Evolutionary conservation across 257 asterid species (phyloP).

Genomic region (Salvia miltiorrhiza): DNA sequence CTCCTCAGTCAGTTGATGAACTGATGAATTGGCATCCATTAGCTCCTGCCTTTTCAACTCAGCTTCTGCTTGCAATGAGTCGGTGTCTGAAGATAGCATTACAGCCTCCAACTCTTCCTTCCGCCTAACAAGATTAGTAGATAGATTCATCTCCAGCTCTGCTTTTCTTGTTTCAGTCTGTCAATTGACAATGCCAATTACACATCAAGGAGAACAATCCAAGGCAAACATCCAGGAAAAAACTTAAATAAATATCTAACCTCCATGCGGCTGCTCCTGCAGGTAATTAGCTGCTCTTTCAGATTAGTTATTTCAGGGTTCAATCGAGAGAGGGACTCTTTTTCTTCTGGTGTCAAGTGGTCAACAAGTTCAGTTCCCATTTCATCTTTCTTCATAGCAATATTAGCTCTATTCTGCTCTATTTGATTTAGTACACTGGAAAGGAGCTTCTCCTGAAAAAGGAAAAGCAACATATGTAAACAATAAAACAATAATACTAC

Average conservation of each 20-base stretch:
- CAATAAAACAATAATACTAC: background rate
- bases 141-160: slow-evolving; percentile 96
- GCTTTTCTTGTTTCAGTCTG: slow-evolving; percentile 91
- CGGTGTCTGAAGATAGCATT: slow-evolving; percentile 65
- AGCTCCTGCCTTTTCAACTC: slow-evolving; percentile 81
- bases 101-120: slow-evolving; percentile 91
- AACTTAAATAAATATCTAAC: slow-evolving; percentile 37
- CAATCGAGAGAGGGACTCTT: slow-evolving; percentile 73
- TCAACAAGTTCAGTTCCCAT: slow-evolving; percentile 97
- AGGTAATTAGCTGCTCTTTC: slow-evolving; percentile 69
- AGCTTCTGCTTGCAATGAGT: slow-evolving; percentile 67
- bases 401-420: slow-evolving; percentile 79
- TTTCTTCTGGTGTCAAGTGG: slow-evolving; percentile 91
- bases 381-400: slow-evolving; percentile 77
- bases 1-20: slow-evolving; percentile 60
- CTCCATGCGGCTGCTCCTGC: slow-evolving; percentile 87
- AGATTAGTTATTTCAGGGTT: slow-evolving; percentile 84
- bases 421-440: slow-evolving; percentile 73
- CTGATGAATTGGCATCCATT: slow-evolving; percentile 50
- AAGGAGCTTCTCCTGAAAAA: slow-evolving; percentile 78
- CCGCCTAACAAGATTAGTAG: slow-evolving; percentile 90
- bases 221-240: background rate
- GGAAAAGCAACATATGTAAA: background rate
- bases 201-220: slow-evolving; percentile 6
- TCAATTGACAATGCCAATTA: slow-evolving; percentile 23